Conservation (phyloP, 2,329 filamentous ascomycete species). For the Colletotrichum eleusines region DNA sequence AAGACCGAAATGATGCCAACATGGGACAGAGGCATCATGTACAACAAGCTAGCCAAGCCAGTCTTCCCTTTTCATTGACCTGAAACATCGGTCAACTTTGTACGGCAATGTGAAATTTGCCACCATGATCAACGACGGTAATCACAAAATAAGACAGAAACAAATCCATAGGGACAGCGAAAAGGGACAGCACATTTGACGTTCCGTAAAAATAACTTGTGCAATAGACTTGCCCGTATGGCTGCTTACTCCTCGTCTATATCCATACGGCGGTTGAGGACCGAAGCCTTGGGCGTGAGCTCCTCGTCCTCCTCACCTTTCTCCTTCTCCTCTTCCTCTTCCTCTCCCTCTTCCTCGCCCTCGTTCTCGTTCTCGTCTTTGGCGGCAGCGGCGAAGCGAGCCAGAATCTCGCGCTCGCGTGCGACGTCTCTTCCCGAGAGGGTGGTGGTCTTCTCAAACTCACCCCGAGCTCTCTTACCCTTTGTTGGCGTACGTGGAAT, state of each 20-base stretch:
- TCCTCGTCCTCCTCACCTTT: conserved; percentile 4
- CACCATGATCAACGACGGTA: background rate
- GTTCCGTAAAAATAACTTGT: background rate
- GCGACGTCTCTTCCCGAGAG: conserved; percentile 38
- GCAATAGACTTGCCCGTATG: background rate
- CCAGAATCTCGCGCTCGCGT: conserved; percentile 35
- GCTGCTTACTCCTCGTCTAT: conserved; percentile 8
- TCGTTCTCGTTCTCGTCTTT: background rate
- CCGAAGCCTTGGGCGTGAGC: conserved; percentile 36
- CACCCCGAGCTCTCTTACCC: conserved; percentile 29
- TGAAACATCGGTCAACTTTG: background rate
- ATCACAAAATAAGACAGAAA: background rate
- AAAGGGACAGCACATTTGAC: background rate
- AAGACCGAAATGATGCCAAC: background rate
- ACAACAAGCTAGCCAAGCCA: background rate
- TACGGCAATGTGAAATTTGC: background rate
- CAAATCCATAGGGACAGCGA: background rate
- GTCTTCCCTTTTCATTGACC: background rate
- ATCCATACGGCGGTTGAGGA: conserved; percentile 36
- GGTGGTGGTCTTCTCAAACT: conserved; percentile 33
- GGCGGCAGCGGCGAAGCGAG: background rate
- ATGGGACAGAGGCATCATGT: background rate
- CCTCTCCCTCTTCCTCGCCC: background rate
- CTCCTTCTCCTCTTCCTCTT: background rate
- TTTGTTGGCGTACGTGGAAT: conserved; percentile 15